phyloP scores from a whole-genome alignment of 345 rosid genomes.

The Geranium rotundifolium region DNA sequence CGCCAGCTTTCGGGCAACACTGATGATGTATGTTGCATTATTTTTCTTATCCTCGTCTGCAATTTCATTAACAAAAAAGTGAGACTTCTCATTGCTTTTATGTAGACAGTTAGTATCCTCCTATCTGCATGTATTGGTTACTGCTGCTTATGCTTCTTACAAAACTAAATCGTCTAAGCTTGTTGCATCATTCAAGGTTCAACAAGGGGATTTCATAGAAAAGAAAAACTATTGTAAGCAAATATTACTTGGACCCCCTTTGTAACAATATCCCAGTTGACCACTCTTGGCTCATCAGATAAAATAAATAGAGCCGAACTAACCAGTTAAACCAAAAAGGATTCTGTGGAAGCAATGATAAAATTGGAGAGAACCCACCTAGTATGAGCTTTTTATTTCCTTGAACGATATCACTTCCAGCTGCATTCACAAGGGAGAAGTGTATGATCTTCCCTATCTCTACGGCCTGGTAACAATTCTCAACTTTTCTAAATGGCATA shows the following conservation, averaged over 20 bases:
- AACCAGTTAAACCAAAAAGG: background rate
- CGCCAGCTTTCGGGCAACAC: slow-evolving; percentile 95
- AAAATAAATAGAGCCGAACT: no score
- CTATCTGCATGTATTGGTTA: no score
- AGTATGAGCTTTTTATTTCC: no score
- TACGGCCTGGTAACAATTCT: slow-evolving; percentile 78
- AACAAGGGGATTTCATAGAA: no score
- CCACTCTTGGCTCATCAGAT: slow-evolving; percentile 57
- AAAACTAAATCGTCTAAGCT: no score
- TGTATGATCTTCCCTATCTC: slow-evolving; percentile 60
- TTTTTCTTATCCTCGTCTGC: slow-evolving; percentile 94
- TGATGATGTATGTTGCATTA: slow-evolving; percentile 90
- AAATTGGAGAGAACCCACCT: slow-evolving; percentile 27
- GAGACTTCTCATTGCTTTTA: background rate
- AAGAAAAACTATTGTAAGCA: no score
- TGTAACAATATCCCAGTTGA: slow-evolving; percentile 81
- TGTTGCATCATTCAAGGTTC: no score
- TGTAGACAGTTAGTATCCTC: background rate
- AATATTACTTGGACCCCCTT: slow-evolving; percentile 59
- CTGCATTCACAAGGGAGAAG: slow-evolving; percentile 93
- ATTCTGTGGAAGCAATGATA: background rate
- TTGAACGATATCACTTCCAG: slow-evolving; percentile 88
- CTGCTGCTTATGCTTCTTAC: no score
- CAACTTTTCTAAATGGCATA: slow-evolving; percentile 86
- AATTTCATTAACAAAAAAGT: slow-evolving; percentile 10